Evolutionary conservation across 345 rosid species (phyloP), one percentile per base, ranked within the genome.

Genomic region (Leavenworthia alabamica): DNA sequence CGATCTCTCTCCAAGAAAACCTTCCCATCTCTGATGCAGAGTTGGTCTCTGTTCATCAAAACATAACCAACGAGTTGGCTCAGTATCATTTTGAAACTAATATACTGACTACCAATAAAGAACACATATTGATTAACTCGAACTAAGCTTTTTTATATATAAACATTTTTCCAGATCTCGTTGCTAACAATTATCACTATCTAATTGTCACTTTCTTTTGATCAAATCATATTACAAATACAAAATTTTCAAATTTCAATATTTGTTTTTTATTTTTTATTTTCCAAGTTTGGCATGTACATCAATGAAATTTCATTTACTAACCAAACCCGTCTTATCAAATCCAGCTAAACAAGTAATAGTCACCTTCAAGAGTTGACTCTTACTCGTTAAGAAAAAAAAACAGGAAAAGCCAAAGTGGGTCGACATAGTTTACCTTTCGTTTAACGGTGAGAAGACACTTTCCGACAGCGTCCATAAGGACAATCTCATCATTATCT

Each of bases 371-470:
- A 56, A 33, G 40, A 29, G 60, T 24, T 15, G 13, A 42, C 49
- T 51, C 37, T 16, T 26, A 44, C 28, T 55, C 13, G 20, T 43
- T 17, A 48, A 2, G n/a, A 3, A 9, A 3, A n/a, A n/a, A n/a
- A 31, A 8, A 31, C 8, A 31, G 8, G 2, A 31, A 31, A 31
- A 32, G 12, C 12, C 4, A 36, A n/a, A 36, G 7, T n/a, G 40
- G 13, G 40, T 35, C 40, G 40, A 35, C 41, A 1, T n/a, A 37
- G 5, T 37, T 60, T 60, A 86, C 95, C 93, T 86, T 93, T 67
- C 81, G 80, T 47, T 85, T 76, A 27, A 89, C 96, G 58, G 96
- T 89, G 77, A 93, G 88, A 9, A 93, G 80, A 61, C 99, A 93
- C 36, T 83, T 82, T 37, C 94, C 97, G 32, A 70, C 54, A 12